These are phyloP conservation scores for Epichloe uncinata DNA, from an alignment of 2,329 filamentous ascomycete genomes.

Conservation along the genomic window DNA sequence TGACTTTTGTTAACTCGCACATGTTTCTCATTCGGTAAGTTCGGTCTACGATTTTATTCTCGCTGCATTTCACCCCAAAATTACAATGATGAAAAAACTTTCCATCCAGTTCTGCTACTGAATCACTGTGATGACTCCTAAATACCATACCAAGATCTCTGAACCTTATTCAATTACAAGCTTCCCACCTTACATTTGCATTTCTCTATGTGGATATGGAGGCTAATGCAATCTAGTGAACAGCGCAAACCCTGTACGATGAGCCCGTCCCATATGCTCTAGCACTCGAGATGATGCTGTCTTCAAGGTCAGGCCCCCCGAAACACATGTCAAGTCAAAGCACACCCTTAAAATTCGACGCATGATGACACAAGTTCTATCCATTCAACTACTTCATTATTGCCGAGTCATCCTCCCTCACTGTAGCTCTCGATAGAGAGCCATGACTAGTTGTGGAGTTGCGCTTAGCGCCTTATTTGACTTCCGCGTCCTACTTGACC, in stretches of 20 bases:
- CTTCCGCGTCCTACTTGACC: constrained; percentile 38
- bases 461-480: constrained; percentile 38
- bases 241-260: too few species aligned
- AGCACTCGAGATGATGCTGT: background rate
- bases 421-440: constrained; percentile 35
- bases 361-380: constrained; percentile 47
- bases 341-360: background rate
- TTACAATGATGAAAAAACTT: constrained; percentile 47
- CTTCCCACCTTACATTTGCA: background rate
- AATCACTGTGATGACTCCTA: constrained; percentile 50
- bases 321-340: background rate
- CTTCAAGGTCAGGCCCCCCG: background rate
- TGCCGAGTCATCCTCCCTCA: constrained; percentile 62
- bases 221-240: background rate
- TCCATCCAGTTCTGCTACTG: constrained; percentile 66
- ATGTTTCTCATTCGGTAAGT: background rate
- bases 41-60: too few species aligned
- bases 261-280: background rate
- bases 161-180: constrained; percentile 17
- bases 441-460: constrained; percentile 70
- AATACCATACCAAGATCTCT: constrained; percentile 54
- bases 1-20: background rate
- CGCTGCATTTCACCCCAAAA: constrained; percentile 1
- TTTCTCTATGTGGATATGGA: background rate
- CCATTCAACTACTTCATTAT: constrained; percentile 59